Conservation (phyloP, 805 yeast species). For the Pichia cabralensis region DNA sequence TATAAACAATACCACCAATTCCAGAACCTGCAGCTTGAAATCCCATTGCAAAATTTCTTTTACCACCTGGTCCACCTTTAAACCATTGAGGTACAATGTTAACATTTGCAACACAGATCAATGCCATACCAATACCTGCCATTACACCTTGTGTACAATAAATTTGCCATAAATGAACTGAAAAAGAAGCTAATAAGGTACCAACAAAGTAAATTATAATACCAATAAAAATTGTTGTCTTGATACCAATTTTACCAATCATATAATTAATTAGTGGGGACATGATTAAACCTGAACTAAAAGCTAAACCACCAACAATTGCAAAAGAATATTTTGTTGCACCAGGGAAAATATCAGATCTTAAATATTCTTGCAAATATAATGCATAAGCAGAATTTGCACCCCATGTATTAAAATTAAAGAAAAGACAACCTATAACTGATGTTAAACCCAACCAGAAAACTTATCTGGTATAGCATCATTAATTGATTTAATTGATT, state of each 20-base stretch:
- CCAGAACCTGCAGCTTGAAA: conserved; percentile 43
- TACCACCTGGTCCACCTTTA: conserved; percentile 29
- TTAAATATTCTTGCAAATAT: conserved; percentile 47
- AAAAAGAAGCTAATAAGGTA: conserved; percentile 48
- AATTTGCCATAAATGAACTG: conserved; percentile 54
- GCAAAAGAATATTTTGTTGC: conserved; percentile 53
- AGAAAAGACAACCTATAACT: conserved; percentile 36
- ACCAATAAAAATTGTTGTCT: conserved; percentile 37
- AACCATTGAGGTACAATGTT: conserved; percentile 65
- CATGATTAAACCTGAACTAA: conserved; percentile 41
- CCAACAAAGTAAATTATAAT: conserved; percentile 41
- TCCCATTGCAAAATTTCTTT: conserved; percentile 45
- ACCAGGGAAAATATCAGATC: conserved; percentile 40
- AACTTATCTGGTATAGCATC: conserved; percentile 50
- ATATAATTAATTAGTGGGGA: conserved; percentile 38
- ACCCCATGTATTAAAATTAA: conserved; percentile 65
- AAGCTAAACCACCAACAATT: conserved; percentile 56
- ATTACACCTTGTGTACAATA: conserved; percentile 60
- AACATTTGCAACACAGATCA: conserved; percentile 48
- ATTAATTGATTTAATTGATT: conserved; percentile 6
- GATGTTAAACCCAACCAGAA: conserved; percentile 48
- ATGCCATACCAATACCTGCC: conserved; percentile 48
- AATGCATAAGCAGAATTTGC: conserved; percentile 59
- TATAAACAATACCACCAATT: conserved; percentile 40
- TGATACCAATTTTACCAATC: conserved; percentile 34